Percentiles rank a stretch among this genome's conserved stretches.
phyloP scores from a whole-genome alignment of 2,329 filamentous ascomycete genomes.

The Plenodomus biglobosus region DNA sequence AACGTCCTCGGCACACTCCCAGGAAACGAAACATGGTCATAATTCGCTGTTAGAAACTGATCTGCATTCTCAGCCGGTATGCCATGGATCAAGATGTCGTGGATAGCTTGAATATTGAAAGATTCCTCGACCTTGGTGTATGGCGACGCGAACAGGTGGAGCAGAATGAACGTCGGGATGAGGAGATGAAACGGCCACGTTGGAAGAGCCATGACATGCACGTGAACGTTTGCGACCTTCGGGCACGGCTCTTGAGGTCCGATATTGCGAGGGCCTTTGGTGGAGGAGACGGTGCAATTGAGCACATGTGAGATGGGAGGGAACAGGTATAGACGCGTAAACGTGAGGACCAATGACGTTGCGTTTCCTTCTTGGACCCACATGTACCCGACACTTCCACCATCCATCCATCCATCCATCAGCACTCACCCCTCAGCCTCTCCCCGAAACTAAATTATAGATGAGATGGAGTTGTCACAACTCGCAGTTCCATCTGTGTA shows the following conservation, averaged over 20 bases:
- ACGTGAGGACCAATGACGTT: slow-evolving; percentile 25
- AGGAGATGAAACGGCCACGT: slow-evolving; percentile 34
- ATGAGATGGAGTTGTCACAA: slow-evolving; percentile 29
- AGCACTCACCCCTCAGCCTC: slow-evolving; percentile 1
- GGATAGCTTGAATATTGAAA: slow-evolving; percentile 92
- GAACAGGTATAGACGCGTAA: background rate
- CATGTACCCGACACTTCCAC: background rate
- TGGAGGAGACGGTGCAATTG: slow-evolving; percentile 1
- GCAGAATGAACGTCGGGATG: slow-evolving; percentile 44
- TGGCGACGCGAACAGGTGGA: slow-evolving; percentile 74
- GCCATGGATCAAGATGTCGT: slow-evolving; percentile 84
- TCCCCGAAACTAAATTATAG: background rate
- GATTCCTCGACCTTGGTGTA: slow-evolving; percentile 99
- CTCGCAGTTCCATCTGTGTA: slow-evolving; percentile 71
- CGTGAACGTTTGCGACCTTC: background rate
- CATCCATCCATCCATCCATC: background rate
- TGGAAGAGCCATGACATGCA: slow-evolving; percentile 22
- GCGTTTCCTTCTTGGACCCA: background rate
- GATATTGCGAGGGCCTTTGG: background rate
- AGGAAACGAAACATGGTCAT: slow-evolving; percentile 89
- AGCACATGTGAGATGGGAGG: background rate
- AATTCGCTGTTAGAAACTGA: slow-evolving; percentile 61
- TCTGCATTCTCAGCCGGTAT: slow-evolving; percentile 62
- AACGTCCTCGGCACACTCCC: slow-evolving; percentile 92
- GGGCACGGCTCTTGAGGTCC: background rate